Evolutionary conservation across 2,329 filamentous ascomycete species (phyloP).

Genomic region (Calonectria hawksworthii): DNA sequence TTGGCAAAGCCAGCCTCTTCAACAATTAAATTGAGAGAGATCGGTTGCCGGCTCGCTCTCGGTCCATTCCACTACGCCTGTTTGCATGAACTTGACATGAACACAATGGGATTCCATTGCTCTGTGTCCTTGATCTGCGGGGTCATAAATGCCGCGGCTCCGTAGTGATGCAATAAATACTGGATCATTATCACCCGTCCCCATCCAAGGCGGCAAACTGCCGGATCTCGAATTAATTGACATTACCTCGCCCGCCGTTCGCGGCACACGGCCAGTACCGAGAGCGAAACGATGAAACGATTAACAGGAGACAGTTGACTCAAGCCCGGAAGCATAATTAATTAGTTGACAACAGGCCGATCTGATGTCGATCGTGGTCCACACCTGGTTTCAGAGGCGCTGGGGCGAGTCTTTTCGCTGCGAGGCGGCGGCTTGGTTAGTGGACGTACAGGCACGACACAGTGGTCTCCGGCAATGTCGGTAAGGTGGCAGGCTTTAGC

Average conservation of each 20-base stretch:
- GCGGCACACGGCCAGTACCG: neutral
- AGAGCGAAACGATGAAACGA: conserved; percentile 1
- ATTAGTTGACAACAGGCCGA: neutral
- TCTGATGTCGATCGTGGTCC: conserved; percentile 2
- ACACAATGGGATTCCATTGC: neutral
- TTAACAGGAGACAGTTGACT: neutral
- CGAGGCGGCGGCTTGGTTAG: neutral
- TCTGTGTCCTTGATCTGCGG: neutral
- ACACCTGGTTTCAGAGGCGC: conserved; percentile 1
- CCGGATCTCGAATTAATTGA: neutral
- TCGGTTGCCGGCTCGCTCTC: neutral
- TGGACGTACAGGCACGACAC: neutral
- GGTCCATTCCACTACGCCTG: neutral
- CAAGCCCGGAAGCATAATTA: conserved; percentile 6
- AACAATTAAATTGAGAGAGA: neutral
- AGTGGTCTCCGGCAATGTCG: neutral
- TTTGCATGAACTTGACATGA: neutral
- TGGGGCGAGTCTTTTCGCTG: neutral
- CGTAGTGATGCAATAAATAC: neutral
- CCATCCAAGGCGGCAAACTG: neutral
- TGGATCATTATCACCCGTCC: neutral
- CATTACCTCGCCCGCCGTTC: neutral
- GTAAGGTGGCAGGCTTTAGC: neutral
- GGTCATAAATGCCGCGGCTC: neutral
- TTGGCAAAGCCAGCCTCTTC: neutral